Evolutionary conservation across 2,329 filamentous ascomycete genomes (phyloP).

Genomic region (Arthrobotrys megalospora): DNA sequence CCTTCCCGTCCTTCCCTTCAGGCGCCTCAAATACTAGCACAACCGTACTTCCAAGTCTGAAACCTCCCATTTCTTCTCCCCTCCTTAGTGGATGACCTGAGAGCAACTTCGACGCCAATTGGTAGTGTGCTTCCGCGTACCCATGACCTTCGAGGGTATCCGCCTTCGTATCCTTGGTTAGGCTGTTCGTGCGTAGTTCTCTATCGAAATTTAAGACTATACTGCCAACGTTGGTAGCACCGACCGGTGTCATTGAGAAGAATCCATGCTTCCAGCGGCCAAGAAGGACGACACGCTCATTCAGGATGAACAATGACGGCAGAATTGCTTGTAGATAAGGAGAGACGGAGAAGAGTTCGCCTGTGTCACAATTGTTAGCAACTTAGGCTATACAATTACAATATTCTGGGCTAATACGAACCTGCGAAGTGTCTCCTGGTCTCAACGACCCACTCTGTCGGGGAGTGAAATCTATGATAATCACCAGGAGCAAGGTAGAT

Average conservation of each 20-base stretch:
- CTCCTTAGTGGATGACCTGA: conserved; percentile 85
- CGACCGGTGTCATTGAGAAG: conserved; percentile 95
- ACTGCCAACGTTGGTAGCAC: conserved; percentile 95
- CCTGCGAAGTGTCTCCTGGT: conserved; percentile 94
- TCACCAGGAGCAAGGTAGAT: conserved; percentile 97
- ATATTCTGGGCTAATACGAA: not conserved
- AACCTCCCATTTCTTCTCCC: conserved; percentile 98
- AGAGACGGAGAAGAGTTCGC: conserved; percentile 93
- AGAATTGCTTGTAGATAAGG: conserved; percentile 94
- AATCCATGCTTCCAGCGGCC: conserved; percentile 97
- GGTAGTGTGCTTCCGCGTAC: conserved; percentile 92
- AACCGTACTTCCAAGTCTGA: conserved; percentile 93
- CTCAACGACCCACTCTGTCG: conserved; percentile 94
- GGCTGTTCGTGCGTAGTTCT: conserved; percentile 91
- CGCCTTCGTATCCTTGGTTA: conserved; percentile 92
- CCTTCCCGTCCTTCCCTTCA: conserved; percentile 74
- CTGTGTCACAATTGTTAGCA: not conserved
- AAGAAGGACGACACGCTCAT: conserved; percentile 93
- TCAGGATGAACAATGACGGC: conserved; percentile 94
- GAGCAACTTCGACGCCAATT: conserved; percentile 80
- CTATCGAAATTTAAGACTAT: conserved; percentile 98
- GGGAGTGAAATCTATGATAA: conserved; percentile 98
- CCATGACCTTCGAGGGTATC: conserved; percentile 89
- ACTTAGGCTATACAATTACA: not conserved
- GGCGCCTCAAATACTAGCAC: conserved; percentile 98